Conservation (phyloP, 2,329 filamentous ascomycete genomes). For the Diaporthe helianthi region DNA sequence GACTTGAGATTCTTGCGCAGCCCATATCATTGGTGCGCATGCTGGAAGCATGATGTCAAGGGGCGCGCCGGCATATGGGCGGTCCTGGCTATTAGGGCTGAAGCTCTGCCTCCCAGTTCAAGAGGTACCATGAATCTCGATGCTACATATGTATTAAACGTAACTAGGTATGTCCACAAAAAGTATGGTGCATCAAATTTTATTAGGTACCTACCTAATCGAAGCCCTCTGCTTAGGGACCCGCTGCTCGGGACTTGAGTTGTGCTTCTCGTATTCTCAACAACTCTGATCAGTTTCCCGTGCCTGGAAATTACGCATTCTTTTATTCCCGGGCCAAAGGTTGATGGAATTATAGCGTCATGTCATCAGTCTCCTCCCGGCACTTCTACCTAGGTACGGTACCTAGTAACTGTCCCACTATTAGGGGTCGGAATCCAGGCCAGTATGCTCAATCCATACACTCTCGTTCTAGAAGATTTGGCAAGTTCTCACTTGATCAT, state of each 20-base stretch:
- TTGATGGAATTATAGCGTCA: no score
- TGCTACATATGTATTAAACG: background rate
- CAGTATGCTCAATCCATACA: background rate
- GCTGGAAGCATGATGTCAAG: constrained; percentile 2
- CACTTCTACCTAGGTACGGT: background rate
- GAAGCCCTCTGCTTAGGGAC: background rate
- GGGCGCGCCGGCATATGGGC: background rate
- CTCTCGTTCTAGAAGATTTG: background rate
- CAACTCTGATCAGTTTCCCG: background rate
- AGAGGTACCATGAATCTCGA: background rate
- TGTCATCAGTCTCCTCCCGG: background rate
- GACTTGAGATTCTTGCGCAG: background rate
- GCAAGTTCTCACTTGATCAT: background rate
- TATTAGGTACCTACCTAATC: background rate
- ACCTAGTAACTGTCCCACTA: no score
- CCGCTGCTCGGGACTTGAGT: background rate
- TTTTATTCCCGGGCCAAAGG: no score
- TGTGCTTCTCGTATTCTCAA: background rate
- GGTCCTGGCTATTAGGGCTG: no score
- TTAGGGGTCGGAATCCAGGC: no score
- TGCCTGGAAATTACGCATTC: no score
- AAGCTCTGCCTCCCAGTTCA: no score
- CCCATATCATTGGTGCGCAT: no score
- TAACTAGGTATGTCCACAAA: background rate
- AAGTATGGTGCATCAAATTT: background rate